Percentiles rank a stretch among this genome's conserved stretches.
Evolutionary conservation across 495 filamentous ascomycete genomes (phyloP).

Genomic region (Haplographium delicatum): DNA sequence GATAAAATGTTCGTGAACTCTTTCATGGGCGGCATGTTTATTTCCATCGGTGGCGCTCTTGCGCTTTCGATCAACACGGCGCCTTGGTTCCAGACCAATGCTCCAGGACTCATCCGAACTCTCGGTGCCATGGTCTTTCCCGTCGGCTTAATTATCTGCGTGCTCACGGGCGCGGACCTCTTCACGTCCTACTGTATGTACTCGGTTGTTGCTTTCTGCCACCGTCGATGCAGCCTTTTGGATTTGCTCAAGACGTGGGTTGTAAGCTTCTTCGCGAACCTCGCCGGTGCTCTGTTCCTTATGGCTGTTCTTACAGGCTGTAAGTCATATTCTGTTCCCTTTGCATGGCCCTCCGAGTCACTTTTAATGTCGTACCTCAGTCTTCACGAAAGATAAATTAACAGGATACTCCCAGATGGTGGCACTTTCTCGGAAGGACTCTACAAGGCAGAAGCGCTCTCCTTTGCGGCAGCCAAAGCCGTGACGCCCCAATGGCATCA

Average conservation of each 20-base stretch:
- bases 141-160: slow-evolving; percentile 53
- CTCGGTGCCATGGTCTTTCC: slow-evolving; percentile 53
- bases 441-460: slow-evolving; percentile 44
- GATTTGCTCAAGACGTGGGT: slow-evolving; percentile 51
- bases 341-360: too few relatives aligned
- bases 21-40: slow-evolving; percentile 45
- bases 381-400: neutral
- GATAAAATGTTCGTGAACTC: slow-evolving; percentile 52
- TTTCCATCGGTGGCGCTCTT: slow-evolving; percentile 50
- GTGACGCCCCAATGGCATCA: slow-evolving; percentile 52
- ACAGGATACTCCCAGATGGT: slow-evolving; percentile 40
- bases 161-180: slow-evolving; percentile 55
- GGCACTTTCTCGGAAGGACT: slow-evolving; percentile 48
- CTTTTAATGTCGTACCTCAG: slow-evolving; percentile 1
- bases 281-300: slow-evolving; percentile 55
- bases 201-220: slow-evolving; percentile 49
- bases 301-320: slow-evolving; percentile 55
- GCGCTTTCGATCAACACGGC: slow-evolving; percentile 46
- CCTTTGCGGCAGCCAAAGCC: slow-evolving; percentile 50
- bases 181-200: slow-evolving; percentile 58
- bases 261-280: slow-evolving; percentile 54
- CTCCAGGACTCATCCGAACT: slow-evolving; percentile 52
- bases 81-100: slow-evolving; percentile 58
- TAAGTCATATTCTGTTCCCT: too few relatives aligned
- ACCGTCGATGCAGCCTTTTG: slow-evolving; percentile 42